Evolutionary conservation across 2,329 filamentous ascomycete species (phyloP).

Genomic region (Chaetomiaceae sp.): DNA sequence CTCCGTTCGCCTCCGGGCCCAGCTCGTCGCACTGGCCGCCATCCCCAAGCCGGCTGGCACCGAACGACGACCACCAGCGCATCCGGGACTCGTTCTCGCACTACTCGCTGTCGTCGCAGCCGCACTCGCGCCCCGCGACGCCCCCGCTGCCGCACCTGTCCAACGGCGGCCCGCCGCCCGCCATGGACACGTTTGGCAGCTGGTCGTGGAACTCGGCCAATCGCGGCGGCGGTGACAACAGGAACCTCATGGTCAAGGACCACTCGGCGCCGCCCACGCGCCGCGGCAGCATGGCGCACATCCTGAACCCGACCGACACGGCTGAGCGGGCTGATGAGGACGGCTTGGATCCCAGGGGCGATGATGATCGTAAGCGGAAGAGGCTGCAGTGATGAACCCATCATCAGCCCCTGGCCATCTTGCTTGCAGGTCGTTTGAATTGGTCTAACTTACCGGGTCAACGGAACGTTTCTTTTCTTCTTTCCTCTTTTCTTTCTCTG

Average conservation of each 20-base stretch:
- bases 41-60: conserved; percentile 44
- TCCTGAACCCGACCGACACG: conserved; percentile 56
- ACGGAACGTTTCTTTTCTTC: too few relatives aligned
- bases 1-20: conserved; percentile 62
- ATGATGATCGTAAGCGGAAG: conserved; percentile 59
- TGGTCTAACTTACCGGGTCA: too few relatives aligned
- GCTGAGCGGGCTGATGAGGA: conserved; percentile 53
- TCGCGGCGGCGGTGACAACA: conserved; percentile 39
- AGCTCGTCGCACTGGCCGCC: conserved; percentile 49
- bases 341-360: conserved; percentile 45
- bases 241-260: conserved; percentile 48
- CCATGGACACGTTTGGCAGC: conserved; percentile 44
- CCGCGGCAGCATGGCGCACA: conserved; percentile 58
- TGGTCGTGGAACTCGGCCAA: conserved; percentile 54
- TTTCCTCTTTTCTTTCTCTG: too few relatives aligned
- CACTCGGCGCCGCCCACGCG: conserved; percentile 53
- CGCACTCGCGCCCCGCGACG: conserved; percentile 50
- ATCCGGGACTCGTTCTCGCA: conserved; percentile 53
- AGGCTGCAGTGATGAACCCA: conserved; percentile 40
- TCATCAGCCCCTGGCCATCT: too few relatives aligned
- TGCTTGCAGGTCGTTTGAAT: too few relatives aligned
- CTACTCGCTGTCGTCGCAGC: conserved; percentile 48
- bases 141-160: conserved; percentile 48
- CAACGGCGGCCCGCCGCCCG: conserved; percentile 34
- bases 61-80: conserved; percentile 50